Evolutionary conservation across 768 basidiomycete genomes (phyloP), one percentile per base, ranked within the genome.

Genomic region (Cubamyces sp.): DNA sequence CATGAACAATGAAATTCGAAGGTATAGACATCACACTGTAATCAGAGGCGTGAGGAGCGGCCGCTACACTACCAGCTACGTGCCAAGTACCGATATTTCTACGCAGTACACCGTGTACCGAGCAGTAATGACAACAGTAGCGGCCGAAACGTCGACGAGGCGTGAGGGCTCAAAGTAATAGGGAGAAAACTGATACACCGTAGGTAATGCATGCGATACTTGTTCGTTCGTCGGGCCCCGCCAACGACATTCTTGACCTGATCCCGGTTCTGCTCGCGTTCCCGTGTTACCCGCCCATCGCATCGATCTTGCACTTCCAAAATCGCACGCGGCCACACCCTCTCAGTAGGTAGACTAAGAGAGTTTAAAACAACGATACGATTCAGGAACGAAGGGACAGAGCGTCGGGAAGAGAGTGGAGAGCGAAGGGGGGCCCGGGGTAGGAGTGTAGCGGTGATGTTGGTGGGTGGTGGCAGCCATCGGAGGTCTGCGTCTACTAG

Each of bases 401-500:
- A 42, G 21, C 53, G 41, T 42, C 28, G 16, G 53, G 19, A 42
- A 21, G 15, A 40, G 46, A 37, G 45, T 7, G 41, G 37, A 23
- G 46, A 57, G 43, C 19, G 52, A 41, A 19, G 37, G 16, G 19
- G 9, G 34, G 34, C 34, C 34, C 34, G 34, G 34, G 34, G 34
- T 34, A 9, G 25, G 25, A 15, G 18, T 39, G 26, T 39, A 1
- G 37, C 11, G 15, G 19, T 12, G 19, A n/a, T 25, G 48, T n/a
- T 39, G 42, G 59, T 16, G 34, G 48, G 12, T 39, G 42, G 59
- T 16, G 34, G 54, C 57, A 60, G 57, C 58, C 53, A 40, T 57
- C 28, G 39, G 61, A 63, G 56, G 61, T 53, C 51, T 57, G 53
- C 62, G 43, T 64, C 62, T 64, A 64, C 39, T 64, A 60, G 54